Percentiles rank a stretch among this genome's conserved stretches.
phyloP scores from a whole-genome alignment of 306 rosid genomes.

The Sophora flavescens region DNA sequence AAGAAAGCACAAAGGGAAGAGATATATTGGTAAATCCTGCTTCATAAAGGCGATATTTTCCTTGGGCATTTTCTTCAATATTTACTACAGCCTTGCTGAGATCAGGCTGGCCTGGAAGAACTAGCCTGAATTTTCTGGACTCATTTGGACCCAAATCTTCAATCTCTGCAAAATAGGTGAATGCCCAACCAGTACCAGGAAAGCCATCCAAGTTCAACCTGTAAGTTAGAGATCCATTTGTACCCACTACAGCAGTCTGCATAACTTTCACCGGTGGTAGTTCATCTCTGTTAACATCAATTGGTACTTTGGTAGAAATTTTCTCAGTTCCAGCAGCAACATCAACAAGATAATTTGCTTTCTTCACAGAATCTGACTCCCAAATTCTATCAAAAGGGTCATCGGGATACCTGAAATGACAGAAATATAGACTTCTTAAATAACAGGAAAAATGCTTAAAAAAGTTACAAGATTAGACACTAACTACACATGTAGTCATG shows the following conservation, averaged over 20 bases:
- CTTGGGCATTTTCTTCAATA: slow-evolving; percentile 91
- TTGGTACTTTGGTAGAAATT: slow-evolving; percentile 73
- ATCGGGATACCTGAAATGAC: slow-evolving; percentile 84
- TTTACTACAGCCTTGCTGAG: slow-evolving; percentile 83
- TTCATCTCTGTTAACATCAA: slow-evolving; percentile 70
- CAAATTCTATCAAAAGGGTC: slow-evolving; percentile 97
- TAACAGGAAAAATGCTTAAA: slow-evolving; percentile 29
- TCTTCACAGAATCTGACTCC: slow-evolving; percentile 92
- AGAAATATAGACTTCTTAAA: slow-evolving; percentile 35
- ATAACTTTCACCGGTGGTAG: slow-evolving; percentile 86
- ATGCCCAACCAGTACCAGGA: slow-evolving; percentile 90
- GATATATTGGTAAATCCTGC: slow-evolving; percentile 83
- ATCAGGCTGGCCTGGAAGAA: slow-evolving; percentile 76
- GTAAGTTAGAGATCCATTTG: slow-evolving; percentile 86
- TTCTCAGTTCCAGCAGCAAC: slow-evolving; percentile 87
- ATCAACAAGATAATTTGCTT: slow-evolving; percentile 94
- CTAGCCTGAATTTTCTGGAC: slow-evolving; percentile 89
- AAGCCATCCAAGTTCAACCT: slow-evolving; percentile 90
- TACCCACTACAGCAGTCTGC: slow-evolving; percentile 98
- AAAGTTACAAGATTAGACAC: slow-evolving; percentile 1
- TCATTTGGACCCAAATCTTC: slow-evolving; percentile 75
- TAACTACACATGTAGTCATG: background rate
- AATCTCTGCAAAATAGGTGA: slow-evolving; percentile 90
- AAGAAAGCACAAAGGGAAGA: slow-evolving; percentile 83
- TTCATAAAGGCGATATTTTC: slow-evolving; percentile 88